These are phyloP conservation scores for Coccomyxa subellipsoidea DNA, from an alignment of 163 green algal species.

Conservation along the genomic window DNA sequence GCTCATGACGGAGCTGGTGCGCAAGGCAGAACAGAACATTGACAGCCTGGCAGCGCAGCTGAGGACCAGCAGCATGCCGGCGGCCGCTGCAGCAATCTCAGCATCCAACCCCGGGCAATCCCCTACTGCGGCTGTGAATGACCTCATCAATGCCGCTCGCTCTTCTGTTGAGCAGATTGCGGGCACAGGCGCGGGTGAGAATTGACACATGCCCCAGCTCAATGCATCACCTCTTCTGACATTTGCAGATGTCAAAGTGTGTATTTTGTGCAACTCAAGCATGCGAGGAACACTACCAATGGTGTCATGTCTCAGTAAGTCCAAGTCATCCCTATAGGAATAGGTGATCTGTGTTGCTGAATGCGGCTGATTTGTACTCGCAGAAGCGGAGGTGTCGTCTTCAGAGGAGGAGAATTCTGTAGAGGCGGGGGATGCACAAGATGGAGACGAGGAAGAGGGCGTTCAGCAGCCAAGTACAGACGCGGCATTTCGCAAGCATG, in stretches of 20 bases:
- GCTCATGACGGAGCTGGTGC: slow-evolving; percentile 66
- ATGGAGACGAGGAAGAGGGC: not conserved
- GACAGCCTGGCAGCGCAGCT: slow-evolving; percentile 13
- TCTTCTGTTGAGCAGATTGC: slow-evolving; percentile 1
- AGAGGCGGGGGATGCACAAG: not conserved
- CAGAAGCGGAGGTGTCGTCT: not conserved
- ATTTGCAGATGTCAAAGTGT: no score
- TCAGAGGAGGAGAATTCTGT: slow-evolving; percentile 8
- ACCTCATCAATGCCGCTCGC: slow-evolving; percentile 4
- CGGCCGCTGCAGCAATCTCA: not conserved
- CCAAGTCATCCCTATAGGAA: no score
- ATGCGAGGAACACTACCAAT: no score
- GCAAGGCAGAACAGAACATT: slow-evolving; percentile 54
- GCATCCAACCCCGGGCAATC: not conserved
- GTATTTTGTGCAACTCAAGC: no score
- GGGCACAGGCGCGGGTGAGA: not conserved
- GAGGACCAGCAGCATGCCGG: not conserved
- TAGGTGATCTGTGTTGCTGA: not conserved
- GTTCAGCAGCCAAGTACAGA: not conserved
- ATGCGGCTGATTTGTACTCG: not conserved
- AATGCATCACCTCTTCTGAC: no score
- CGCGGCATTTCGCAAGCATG: not conserved
- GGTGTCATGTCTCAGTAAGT: no score
- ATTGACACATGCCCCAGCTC: no score
- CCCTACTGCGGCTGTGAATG: not conserved